Conservation (phyloP, 1,284 basidiomycete species). For the Ustilago trichophora region DNA sequence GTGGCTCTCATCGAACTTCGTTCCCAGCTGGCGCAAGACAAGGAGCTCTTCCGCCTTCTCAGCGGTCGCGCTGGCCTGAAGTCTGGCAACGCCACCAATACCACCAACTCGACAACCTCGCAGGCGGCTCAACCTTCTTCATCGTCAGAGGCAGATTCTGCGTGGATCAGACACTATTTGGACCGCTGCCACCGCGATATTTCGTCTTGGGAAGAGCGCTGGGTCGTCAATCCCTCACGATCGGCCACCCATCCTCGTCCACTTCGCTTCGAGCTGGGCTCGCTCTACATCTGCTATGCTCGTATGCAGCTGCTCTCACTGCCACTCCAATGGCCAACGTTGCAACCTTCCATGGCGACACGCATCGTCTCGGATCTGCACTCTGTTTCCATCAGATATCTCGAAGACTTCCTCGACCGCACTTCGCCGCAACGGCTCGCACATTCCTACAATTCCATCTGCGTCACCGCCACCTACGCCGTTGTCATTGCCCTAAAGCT, state of each 20-base stretch:
- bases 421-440: slow-evolving; percentile 35
- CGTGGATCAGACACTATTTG: slow-evolving; percentile 29
- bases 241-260: slow-evolving; percentile 27
- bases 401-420: slow-evolving; percentile 35
- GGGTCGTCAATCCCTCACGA: slow-evolving; percentile 26
- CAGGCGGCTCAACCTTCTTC: background rate
- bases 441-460: slow-evolving; percentile 45
- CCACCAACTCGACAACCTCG: background rate
- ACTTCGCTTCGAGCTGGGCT: slow-evolving; percentile 33
- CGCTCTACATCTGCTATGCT: slow-evolving; percentile 45
- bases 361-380: slow-evolving; percentile 37
- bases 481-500: slow-evolving; percentile 39
- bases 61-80: slow-evolving; percentile 9
- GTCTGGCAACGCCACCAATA: background rate
- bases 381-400: slow-evolving; percentile 32
- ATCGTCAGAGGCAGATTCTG: slow-evolving; percentile 5
- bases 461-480: slow-evolving; percentile 39
- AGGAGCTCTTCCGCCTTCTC: slow-evolving; percentile 36
- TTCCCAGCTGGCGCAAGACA: slow-evolving; percentile 31
- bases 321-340: slow-evolving; percentile 24
- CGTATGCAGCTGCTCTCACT: slow-evolving; percentile 42
- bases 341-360: slow-evolving; percentile 21
- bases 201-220: slow-evolving; percentile 35
- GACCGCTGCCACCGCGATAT: slow-evolving; percentile 38
- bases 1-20: slow-evolving; percentile 44